Evolutionary conservation across 345 rosid genomes (phyloP), one percentile per base, ranked within the genome.

Genomic region (Salix viminalis): DNA sequence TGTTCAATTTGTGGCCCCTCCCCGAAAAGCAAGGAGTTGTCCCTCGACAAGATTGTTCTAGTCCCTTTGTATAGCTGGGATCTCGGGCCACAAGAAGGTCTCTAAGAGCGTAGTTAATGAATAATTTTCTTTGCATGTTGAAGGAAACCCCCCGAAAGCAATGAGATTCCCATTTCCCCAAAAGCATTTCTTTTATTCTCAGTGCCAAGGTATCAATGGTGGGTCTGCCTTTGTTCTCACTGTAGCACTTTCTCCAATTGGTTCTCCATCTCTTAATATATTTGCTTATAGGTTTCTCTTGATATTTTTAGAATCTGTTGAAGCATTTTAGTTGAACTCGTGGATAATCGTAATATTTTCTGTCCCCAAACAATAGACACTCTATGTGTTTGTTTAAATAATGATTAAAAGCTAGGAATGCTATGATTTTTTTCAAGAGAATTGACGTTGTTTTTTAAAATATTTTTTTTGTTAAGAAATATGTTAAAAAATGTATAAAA

Each of bases 11-110:
- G 26, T 73, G 58, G 1, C 1, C 16, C 76, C n/a, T 62, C 44
- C 18, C 42, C 12, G 62, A 39, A 19, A 64, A 56, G 37, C 76
- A 73, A 60, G 76, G 67, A 39, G 23, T 62, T 21, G 68, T 62
- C 13, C 26, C n/a, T 73, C 1, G 76, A 73, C 18, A 73, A 73
- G 42, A 73, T 73, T n/a, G 68, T 73, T 32, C 16, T 73, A 24
- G 69, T 73, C 39, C 56, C 76, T 61, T 48, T 48, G 54, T 23
- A 10, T 14, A 23, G 28, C 14, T n/a, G 24, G 18, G 58, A n/a
- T 16, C 39, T 60, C 64, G 65, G n/a, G n/a, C n/a, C n/a, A n/a
- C n/a, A 18, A 56, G 24, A 72, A 56, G 48, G 18, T 6, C 32
- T 6, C 23, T 15, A 65, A 56, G 39, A 24, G 60, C 39, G 75